A percentile compares a stretch with the other conserved stretches of the same genome.
Conservation (phyloP, 306 rosid genomes). For the Arachis hypogaea region DNA sequence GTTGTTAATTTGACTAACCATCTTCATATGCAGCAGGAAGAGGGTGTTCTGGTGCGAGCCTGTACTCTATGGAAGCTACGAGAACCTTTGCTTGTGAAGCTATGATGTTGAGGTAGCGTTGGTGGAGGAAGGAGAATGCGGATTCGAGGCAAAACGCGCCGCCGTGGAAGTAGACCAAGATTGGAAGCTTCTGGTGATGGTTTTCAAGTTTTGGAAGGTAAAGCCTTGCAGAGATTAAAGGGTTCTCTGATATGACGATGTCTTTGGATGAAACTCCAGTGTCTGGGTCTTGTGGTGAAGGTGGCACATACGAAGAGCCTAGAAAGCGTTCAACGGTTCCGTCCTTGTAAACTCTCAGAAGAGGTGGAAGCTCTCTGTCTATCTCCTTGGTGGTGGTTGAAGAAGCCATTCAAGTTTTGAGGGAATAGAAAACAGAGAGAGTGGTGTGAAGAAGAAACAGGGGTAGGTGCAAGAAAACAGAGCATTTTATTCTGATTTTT, state of each 20-base stretch:
- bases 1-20: conserved; percentile 7
- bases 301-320: conserved; percentile 49
- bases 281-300: conserved; percentile 43
- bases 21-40: conserved; percentile 60
- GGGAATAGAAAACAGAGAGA: not conserved
- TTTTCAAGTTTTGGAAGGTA: conserved; percentile 48
- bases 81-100: conserved; percentile 49
- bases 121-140: conserved; percentile 61
- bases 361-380: conserved; percentile 46
- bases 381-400: conserved; percentile 41
- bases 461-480: not conserved
- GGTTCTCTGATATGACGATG: conserved; percentile 49
- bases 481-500: not conserved
- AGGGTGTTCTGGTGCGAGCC: conserved; percentile 58
- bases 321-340: conserved; percentile 55
- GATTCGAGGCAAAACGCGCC: conserved; percentile 61
- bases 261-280: conserved; percentile 65
- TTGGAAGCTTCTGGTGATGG: conserved; percentile 44
- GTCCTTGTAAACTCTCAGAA: conserved; percentile 50
- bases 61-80: conserved; percentile 61
- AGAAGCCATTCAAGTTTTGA: conserved; percentile 46
- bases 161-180: conserved; percentile 68
- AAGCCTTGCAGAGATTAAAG: conserved; percentile 52
- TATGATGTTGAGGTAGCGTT: conserved; percentile 48
- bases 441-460: not conserved